These are phyloP conservation scores for Colletotrichum eleusines DNA, from an alignment of 2,329 filamentous ascomycete genomes.

Conservation along the genomic window DNA sequence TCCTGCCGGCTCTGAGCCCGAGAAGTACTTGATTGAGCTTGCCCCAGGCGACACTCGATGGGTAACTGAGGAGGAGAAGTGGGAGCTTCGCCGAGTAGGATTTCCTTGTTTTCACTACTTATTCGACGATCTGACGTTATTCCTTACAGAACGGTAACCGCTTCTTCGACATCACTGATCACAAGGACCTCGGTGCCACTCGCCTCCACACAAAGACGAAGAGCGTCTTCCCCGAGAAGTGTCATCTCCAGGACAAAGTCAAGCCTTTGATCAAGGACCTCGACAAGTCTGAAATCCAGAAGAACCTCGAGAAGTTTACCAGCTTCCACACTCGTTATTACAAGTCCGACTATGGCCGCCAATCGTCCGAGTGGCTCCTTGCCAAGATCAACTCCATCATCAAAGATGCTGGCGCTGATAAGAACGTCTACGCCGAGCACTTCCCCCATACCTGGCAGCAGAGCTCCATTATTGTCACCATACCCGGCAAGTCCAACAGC, in stretches of 20 bases:
- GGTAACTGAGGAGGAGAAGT: conserved; percentile 96
- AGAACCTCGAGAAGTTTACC: conserved; percentile 82
- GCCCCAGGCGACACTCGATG: conserved; percentile 85
- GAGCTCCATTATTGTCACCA: conserved; percentile 89
- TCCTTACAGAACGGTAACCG: conserved; percentile 78
- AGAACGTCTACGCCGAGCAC: conserved; percentile 75
- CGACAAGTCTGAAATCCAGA: conserved; percentile 79
- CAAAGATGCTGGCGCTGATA: conserved; percentile 75
- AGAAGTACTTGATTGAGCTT: conserved; percentile 83
- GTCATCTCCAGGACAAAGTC: conserved; percentile 74
- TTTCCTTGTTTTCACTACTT: not conserved
- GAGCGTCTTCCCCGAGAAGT: conserved; percentile 76
- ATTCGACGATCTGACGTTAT: not conserved
- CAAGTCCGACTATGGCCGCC: conserved; percentile 80
- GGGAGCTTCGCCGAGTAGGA: conserved; percentile 84
- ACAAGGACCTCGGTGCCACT: conserved; percentile 70
- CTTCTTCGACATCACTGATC: conserved; percentile 95
- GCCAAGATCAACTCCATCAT: conserved; percentile 80
- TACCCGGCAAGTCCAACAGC: conserved; percentile 86
- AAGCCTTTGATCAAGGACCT: conserved; percentile 75
- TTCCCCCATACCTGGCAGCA: conserved; percentile 92
- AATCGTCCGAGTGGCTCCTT: conserved; percentile 91
- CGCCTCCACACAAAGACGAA: conserved; percentile 50
- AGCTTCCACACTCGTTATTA: conserved; percentile 87
- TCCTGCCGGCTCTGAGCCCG: conserved; percentile 55